Evolutionary conservation across 495 filamentous ascomycete genomes (phyloP).

Genomic region (Neurospora terricola): DNA sequence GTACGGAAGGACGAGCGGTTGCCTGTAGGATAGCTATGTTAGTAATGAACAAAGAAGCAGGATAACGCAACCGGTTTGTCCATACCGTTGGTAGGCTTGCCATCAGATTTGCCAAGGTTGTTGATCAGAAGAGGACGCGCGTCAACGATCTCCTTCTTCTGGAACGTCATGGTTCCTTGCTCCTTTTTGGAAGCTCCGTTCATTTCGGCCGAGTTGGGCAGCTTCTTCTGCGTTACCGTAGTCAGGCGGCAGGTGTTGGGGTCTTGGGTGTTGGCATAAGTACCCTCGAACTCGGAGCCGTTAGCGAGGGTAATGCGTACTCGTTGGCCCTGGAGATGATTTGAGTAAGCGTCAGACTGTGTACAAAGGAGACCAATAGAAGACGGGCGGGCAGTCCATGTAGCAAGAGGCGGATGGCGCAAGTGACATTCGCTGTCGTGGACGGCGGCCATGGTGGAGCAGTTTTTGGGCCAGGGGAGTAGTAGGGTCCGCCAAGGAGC

Average conservation of each 20-base stretch:
- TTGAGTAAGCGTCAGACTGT: constrained; percentile 4
- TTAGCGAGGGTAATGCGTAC: constrained; percentile 58
- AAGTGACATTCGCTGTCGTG: background rate
- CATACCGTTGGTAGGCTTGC: constrained; percentile 65
- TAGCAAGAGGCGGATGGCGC: background rate
- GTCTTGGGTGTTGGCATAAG: constrained; percentile 47
- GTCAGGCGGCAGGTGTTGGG: constrained; percentile 62
- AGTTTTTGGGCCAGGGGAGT: background rate
- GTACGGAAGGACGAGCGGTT: constrained; percentile 60
- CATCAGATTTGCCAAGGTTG: constrained; percentile 27
- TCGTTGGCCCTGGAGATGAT: constrained; percentile 47
- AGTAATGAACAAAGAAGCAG: background rate
- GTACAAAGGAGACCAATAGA: background rate
- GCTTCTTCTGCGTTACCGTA: constrained; percentile 65
- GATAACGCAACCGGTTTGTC: background rate
- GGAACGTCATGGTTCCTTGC: constrained; percentile 62
- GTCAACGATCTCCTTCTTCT: constrained; percentile 65
- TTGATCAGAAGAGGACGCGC: constrained; percentile 45
- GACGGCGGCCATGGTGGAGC: background rate
- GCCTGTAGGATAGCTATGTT: constrained; percentile 15
- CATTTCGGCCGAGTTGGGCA: constrained; percentile 25
- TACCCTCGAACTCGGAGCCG: constrained; percentile 63
- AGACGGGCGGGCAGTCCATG: background rate
- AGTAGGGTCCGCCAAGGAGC: background rate
- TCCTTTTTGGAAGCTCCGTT: constrained; percentile 36